Evolutionary conservation across 2,329 filamentous ascomycete species (phyloP), one percentile per base, ranked within the genome.

Genomic region (Cladosporium sp.): DNA sequence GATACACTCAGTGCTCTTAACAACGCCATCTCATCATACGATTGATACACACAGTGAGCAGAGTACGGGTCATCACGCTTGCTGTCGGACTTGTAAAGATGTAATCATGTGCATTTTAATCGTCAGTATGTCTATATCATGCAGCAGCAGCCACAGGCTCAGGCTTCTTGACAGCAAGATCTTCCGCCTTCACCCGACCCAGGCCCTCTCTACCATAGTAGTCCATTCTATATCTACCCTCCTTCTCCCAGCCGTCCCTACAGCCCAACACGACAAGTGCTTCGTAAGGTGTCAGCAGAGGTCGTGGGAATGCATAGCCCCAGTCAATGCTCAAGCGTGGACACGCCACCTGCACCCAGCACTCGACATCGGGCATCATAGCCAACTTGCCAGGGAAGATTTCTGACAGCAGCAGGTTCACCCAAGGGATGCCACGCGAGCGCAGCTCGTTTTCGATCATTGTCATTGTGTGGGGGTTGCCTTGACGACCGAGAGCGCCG

Each of bases 301-400:
- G 94, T 47, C 90, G 78, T 1, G 91, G 84, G 70, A 99, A 99
- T 0, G 94, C 94, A 76, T 97, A 97, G 0, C 94, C 94, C 94
- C 94, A 99, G 75, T 99, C 94, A 65, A 99, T 99, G 73, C 93
- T 97, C 71, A 99, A 71, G 50, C 94, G 79, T n/a, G 94, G 94
- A 74, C 94, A 99, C 4, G 94, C 94, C 51, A 99, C 91, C 75
- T 99, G 94, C 37, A 99, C 93, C 94, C 94, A 99, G 66, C 91
- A 96, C 70, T 97, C 93, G 2, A 99, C 90, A 68, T 97, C 93
- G 28, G 66, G 66, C 91, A 99, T 97, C 79, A 94, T 86, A 0
- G 90, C 91, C 63, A 99, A 76, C 76, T 97, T 99, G 0, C 91
- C 92, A 0, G 95, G 94, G 71, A 97, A 97, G 56, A 99, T 97